Percentiles rank a stretch among this genome's conserved stretches.
These are phyloP conservation scores for Brassica hybrid DNA, from an alignment of 441 rosid genomes.

Conservation along the genomic window DNA sequence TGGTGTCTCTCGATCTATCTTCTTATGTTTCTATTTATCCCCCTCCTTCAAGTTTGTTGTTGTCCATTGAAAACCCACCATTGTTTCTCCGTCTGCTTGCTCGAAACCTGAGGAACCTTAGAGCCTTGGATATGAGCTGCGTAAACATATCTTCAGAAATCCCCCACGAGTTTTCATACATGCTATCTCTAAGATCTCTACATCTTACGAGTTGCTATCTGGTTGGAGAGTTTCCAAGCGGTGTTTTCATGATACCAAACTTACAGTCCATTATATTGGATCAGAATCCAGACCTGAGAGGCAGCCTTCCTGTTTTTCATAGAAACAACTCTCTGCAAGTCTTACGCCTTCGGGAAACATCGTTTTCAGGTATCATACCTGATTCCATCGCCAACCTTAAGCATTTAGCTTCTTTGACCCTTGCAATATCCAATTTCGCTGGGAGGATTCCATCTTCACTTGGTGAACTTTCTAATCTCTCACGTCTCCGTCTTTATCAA, in stretches of 20 bases:
- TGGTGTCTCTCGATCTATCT: constrained; percentile 23
- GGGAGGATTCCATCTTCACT: constrained; percentile 5
- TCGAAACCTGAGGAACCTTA: neutral
- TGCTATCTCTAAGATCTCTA: constrained; percentile 7
- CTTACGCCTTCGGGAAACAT: constrained; percentile 15
- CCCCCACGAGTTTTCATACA: neutral
- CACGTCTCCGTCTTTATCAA: accelerated
- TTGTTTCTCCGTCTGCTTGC: neutral
- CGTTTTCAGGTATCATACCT: constrained; percentile 5
- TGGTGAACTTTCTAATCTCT: neutral
- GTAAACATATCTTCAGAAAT: constrained; percentile 2
- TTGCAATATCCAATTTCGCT: neutral
- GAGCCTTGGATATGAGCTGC: neutral
- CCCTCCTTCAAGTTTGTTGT: neutral
- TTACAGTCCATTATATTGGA: constrained; percentile 4
- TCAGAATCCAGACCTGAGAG: neutral
- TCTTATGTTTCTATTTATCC: neutral
- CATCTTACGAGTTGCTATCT: neutral
- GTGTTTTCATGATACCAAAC: neutral
- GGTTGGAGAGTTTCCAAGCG: constrained; percentile 14
- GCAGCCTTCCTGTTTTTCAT: neutral
- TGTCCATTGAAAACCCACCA: neutral
- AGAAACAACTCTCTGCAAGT: neutral
- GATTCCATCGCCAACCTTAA: neutral
- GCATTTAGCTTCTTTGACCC: neutral